phyloP scores from a whole-genome alignment of 2,329 filamentous ascomycete species.

The Verticillium isaacii region DNA sequence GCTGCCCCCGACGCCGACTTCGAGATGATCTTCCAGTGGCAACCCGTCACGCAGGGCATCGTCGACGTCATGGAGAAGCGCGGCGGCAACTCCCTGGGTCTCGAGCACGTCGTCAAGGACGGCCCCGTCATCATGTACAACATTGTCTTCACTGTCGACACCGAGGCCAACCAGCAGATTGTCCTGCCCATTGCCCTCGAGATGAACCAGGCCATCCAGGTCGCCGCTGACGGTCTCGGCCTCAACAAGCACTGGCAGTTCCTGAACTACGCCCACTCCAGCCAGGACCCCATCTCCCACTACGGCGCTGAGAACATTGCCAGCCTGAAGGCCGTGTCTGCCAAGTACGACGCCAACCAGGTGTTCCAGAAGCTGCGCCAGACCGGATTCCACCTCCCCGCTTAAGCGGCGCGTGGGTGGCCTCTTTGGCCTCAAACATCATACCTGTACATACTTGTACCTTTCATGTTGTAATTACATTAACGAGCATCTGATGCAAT shows the following conservation, averaged over 20 bases:
- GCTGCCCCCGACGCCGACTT: constrained; percentile 3
- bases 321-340: constrained; percentile 20
- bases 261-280: constrained; percentile 37
- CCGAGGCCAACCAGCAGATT: constrained; percentile 24
- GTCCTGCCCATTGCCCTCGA: constrained; percentile 44
- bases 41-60: constrained; percentile 25
- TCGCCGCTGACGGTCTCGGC: constrained; percentile 20
- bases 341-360: constrained; percentile 25
- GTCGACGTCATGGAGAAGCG: constrained; percentile 14
- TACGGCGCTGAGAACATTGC: constrained; percentile 31
- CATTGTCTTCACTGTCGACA: constrained; percentile 31
- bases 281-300: constrained; percentile 30
- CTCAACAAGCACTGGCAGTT: constrained; percentile 30
- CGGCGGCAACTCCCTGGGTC: constrained; percentile 27
- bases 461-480: not conserved
- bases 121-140: constrained; percentile 31
- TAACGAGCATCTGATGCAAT: not conserved
- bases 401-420: not conserved
- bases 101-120: constrained; percentile 26
- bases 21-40: constrained; percentile 12
- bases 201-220: constrained; percentile 52
- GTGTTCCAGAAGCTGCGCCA: constrained; percentile 27
- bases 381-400: constrained; percentile 23
- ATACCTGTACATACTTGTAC: not conserved
- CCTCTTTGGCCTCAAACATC: not conserved